Conservation (phyloP, 2,329 filamentous ascomycete species). For the Lasiodiplodia theobromae region DNA sequence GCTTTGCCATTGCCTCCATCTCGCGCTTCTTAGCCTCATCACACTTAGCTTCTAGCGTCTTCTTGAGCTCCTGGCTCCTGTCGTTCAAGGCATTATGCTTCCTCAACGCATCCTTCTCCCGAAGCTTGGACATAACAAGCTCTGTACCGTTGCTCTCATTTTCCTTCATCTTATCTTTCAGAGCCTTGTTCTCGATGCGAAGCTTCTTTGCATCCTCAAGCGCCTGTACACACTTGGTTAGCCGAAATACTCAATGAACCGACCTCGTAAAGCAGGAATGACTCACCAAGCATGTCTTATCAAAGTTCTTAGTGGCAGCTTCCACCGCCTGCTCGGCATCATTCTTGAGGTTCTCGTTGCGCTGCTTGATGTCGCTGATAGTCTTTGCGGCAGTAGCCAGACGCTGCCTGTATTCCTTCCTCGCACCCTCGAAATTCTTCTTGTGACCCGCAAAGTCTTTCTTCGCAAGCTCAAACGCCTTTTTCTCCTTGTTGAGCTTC, state of each 20-base stretch:
- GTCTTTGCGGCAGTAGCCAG: background rate
- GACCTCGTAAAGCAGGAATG: background rate
- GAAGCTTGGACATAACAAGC: background rate
- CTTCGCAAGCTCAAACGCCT: background rate
- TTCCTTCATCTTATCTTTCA: background rate
- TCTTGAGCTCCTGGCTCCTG: background rate
- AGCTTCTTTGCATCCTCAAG: background rate
- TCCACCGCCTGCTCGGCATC: background rate
- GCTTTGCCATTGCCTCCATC: background rate
- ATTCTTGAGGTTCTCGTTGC: background rate
- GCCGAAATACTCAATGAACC: background rate
- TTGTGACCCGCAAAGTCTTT: too few species aligned
- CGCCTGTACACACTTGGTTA: background rate
- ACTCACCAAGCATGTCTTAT: slow-evolving; percentile 9
- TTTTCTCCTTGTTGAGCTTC: background rate
- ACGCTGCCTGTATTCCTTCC: background rate
- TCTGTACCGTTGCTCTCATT: background rate
- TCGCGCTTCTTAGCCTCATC: background rate
- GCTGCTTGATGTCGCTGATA: background rate
- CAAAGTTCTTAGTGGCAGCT: background rate
- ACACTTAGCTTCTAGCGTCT: background rate
- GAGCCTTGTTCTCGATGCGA: background rate
- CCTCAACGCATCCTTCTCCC: background rate
- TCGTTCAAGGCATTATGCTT: background rate
- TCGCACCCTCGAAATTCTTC: background rate